These are phyloP conservation scores for Bacterosira constricta DNA, from an alignment of 108 stramenopile genomes.

Conservation along the genomic window DNA sequence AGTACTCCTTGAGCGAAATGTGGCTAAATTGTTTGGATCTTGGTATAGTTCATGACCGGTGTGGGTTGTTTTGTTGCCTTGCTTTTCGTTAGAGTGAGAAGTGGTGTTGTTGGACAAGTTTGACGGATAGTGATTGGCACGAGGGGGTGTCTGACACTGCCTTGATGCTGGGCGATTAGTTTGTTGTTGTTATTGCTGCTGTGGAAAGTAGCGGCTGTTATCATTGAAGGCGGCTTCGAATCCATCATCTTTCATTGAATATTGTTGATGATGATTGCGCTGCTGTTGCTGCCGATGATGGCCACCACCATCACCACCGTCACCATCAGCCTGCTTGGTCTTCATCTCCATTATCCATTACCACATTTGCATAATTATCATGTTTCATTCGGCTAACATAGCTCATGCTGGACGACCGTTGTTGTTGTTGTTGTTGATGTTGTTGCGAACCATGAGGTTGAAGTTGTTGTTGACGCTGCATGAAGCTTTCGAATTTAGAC, in stretches of 20 bases:
- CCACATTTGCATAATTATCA: slow-evolving; percentile 45
- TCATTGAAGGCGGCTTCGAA: neutral
- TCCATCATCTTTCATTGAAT: neutral
- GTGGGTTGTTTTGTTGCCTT: slow-evolving; percentile 1
- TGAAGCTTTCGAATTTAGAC: slow-evolving; percentile 33
- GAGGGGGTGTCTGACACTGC: neutral
- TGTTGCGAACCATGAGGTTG: neutral
- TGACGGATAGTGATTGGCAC: neutral
- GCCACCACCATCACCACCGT: neutral
- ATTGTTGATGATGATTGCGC: neutral
- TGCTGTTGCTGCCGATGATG: neutral
- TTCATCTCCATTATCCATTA: slow-evolving; percentile 47
- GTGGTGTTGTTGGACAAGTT: neutral
- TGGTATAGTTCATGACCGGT: slow-evolving; percentile 14
- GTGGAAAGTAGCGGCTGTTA: neutral
- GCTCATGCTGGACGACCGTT: slow-evolving; percentile 24
- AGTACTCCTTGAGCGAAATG: too few species aligned
- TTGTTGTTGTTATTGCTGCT: slow-evolving; percentile 3
- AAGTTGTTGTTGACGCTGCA: slow-evolving; percentile 10
- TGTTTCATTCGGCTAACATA: slow-evolving; percentile 39
- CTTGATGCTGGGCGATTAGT: neutral
- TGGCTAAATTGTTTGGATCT: too few species aligned
- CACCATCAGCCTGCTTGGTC: slow-evolving; percentile 16
- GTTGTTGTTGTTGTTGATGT: neutral
- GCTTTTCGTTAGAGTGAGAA: neutral